Evolutionary conservation across 1,284 basidiomycete genomes (phyloP).

Genomic region (Moniliophthora roreri): DNA sequence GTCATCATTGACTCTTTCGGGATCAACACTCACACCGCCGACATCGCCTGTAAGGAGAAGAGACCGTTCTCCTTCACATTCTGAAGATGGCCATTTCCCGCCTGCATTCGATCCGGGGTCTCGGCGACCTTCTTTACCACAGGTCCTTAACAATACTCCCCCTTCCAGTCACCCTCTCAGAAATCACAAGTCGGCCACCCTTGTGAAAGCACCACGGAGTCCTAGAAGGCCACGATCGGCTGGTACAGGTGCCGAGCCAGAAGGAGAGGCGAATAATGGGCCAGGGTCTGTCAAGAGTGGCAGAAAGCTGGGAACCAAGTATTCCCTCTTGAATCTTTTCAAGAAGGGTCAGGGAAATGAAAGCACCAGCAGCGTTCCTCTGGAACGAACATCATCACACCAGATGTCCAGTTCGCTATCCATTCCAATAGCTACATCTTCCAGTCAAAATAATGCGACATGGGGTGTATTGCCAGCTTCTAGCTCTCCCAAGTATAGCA

Average conservation of each 20-base stretch:
- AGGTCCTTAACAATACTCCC: constrained; percentile 30
- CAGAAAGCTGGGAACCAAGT: constrained; percentile 49
- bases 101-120: constrained; percentile 30
- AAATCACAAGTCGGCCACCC: constrained; percentile 12
- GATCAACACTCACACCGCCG: constrained; percentile 35
- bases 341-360: constrained; percentile 49
- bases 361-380: constrained; percentile 17
- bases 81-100: constrained; percentile 24
- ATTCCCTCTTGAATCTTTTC: constrained; percentile 60
- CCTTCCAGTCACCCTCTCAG: constrained; percentile 4
- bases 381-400: constrained; percentile 19
- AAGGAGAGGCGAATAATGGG: constrained; percentile 25
- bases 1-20: constrained; percentile 23
- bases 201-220: constrained; percentile 23
- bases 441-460: constrained; percentile 17
- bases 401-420: constrained; percentile 15
- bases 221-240: constrained; percentile 57
- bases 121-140: constrained; percentile 46
- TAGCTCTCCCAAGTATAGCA: constrained; percentile 10
- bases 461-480: constrained; percentile 4
- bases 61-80: constrained; percentile 30
- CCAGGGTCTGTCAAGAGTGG: constrained; percentile 28
- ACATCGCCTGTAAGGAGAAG: constrained; percentile 37
- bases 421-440: constrained; percentile 16
- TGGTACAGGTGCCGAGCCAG: constrained; percentile 50